Evolutionary conservation across 1,284 basidiomycete genomes (phyloP).

Genomic region (Boletus sp.): DNA sequence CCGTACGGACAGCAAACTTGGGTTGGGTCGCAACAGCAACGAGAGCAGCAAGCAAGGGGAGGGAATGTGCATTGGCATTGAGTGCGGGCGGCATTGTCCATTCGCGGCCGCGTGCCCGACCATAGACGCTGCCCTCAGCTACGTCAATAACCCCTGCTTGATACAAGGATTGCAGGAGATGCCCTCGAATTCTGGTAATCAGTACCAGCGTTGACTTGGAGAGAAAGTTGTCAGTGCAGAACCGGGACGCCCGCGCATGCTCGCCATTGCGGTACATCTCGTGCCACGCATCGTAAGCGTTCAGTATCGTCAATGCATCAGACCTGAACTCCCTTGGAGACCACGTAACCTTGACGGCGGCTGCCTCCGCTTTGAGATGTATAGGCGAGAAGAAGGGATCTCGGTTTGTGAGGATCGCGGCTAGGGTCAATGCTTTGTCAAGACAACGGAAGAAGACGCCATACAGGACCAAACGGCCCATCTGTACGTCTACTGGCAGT

Average conservation of each 20-base stretch:
- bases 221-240: slow-evolving; percentile 86
- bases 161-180: slow-evolving; percentile 76
- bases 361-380: slow-evolving; percentile 60
- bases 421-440: slow-evolving; percentile 85
- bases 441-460: slow-evolving; percentile 94
- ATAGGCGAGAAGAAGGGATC: slow-evolving; percentile 89
- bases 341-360: slow-evolving; percentile 78
- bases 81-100: slow-evolving; percentile 61
- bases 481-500: slow-evolving; percentile 85
- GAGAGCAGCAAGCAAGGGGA: slow-evolving; percentile 81
- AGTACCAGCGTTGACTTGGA: slow-evolving; percentile 79
- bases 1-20: slow-evolving; percentile 88
- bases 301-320: slow-evolving; percentile 78
- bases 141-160: slow-evolving; percentile 80
- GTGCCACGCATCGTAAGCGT: slow-evolving; percentile 84
- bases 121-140: slow-evolving; percentile 56
- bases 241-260: slow-evolving; percentile 65
- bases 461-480: slow-evolving; percentile 87
- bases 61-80: slow-evolving; percentile 71
- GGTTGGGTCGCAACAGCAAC: slow-evolving; percentile 87
- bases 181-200: slow-evolving; percentile 83
- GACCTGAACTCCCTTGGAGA: slow-evolving; percentile 78
- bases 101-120: slow-evolving; percentile 28
- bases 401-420: slow-evolving; percentile 85
- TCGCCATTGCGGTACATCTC: slow-evolving; percentile 63